Conservation (phyloP, 805 yeast genomes). For the Wickerhamomyces chaumierensis region DNA sequence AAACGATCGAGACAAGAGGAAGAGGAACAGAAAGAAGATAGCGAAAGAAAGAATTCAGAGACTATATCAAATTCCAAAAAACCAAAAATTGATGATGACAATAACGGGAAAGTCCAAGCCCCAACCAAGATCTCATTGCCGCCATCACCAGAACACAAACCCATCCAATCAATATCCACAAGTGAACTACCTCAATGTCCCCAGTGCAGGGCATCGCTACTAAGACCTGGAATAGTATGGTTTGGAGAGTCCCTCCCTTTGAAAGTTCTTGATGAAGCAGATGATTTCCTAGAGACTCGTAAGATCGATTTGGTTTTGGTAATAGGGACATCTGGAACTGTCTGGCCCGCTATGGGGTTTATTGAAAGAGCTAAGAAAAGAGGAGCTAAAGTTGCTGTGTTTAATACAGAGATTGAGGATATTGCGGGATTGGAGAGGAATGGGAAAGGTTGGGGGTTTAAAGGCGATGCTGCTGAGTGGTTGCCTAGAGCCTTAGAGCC, state of each 20-base stretch:
- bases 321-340: conserved; percentile 75
- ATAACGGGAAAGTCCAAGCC: conserved; percentile 1
- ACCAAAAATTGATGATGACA: conserved; percentile 2
- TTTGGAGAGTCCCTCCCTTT: conserved; percentile 83
- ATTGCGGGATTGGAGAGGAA: conserved; percentile 29
- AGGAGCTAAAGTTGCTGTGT: conserved; percentile 79
- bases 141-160: conserved; percentile 33
- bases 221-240: conserved; percentile 92
- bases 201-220: conserved; percentile 46
- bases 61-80: not conserved
- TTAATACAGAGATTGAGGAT: conserved; percentile 57
- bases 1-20: conserved; percentile 4
- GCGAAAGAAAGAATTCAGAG: too few species aligned
- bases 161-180: conserved; percentile 36
- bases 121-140: conserved; percentile 6
- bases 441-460: conserved; percentile 49
- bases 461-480: conserved; percentile 69
- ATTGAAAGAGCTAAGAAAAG: conserved; percentile 62
- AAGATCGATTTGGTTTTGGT: conserved; percentile 67
- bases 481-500: conserved; percentile 61
- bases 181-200: conserved; percentile 69
- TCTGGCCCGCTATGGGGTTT: conserved; percentile 90
- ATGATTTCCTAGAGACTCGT: conserved; percentile 44
- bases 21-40: conserved; percentile 5
- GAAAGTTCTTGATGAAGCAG: conserved; percentile 50